Base-by-base conservation (phyloP, 2,329 filamentous ascomycete genomes). In the Ceratocystis destructans region DNA sequence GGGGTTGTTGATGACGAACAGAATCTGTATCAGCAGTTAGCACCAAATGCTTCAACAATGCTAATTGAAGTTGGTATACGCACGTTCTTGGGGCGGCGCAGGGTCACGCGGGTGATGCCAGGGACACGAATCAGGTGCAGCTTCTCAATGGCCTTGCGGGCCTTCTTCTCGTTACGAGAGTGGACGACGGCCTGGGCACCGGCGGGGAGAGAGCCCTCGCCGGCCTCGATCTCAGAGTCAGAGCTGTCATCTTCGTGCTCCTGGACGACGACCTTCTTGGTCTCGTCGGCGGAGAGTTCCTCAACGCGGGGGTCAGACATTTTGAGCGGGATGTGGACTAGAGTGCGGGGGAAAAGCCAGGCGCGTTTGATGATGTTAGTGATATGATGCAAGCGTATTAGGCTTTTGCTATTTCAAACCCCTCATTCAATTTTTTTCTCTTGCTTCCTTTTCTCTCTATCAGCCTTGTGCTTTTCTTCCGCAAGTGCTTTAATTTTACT, bases 81-180 rank as follows among this genome's bases (percentile, higher is more conserved):
- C 82, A 96, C 93, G 82, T 96, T 96, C 87, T 99, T 99, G 74
- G 95, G 95, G 79, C 95, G 86, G 80, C 94, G 89, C 76, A 99
- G 87, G 72, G 95, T 99, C 74, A 99, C 95, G 76, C 94, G 88
- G 75, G 94, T 99, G 80, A 99, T 99, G 77, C 94, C 95, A 75
- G 89, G 88, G 72, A 99, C 88, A 76, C 93, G 91, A 84, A 90
- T 94, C 77, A 99, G 83, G 77, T 96, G 92, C 76, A 97, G 87
- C 87, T 99, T 99, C 79, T 91, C 89, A 77, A 99, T 96, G 75
- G 92, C 91, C 86, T 99, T 99, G 81, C 94, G 88, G 74, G 94
- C 95, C 87, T 99, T 99, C 89, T 99, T 99, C 88, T 99, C 94
- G 82, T 97, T 97, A 79, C 94, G 91, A 76, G 90, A 96, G 85